Evolutionary conservation across 2,329 filamentous ascomycete species (phyloP), one percentile per base, ranked within the genome.

Genomic region (Microdochium bolleyi): DNA sequence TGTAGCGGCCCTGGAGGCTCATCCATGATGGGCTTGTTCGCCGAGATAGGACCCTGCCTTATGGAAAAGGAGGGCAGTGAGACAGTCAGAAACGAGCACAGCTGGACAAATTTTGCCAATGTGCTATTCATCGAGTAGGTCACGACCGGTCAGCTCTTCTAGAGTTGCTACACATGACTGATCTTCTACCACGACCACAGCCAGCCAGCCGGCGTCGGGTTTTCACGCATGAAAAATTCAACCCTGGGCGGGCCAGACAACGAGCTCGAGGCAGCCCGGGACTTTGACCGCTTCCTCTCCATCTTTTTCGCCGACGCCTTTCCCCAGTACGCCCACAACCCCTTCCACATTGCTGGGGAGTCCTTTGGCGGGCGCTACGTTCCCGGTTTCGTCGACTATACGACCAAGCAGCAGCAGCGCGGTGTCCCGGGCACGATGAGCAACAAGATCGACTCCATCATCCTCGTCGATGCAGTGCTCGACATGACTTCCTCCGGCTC

Each of bases 311-410:
- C 52, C 1, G 55, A 57, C 13, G 46, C 54, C 8, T 58, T 59
- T 44, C 58, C 58, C 2, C 32, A 58, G 34, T 56, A 54, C 21
- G 48, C 54, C 11, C 44, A 53, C 16, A 44, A 50, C n/a, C 48
- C 54, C 2, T 56, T 60, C 48, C 57, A 57, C 48, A 52, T 61
- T 3, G 48, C 55, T 3, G 59, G 59, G 19, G 59, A 61, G 50
- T 60, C 59, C 11, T 60, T 60, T 46, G 59, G 46, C 1, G 59
- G 59, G 4, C 53, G 57, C 22, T 61, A 61, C 52, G 52, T 61
- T 7, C 58, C 57, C n/a, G 50, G 25, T 3, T 58, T 58, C 38
- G 51, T 54, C n/a, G 46, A 56, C n/a, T 53, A 53, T 27, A 55
- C 56, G 24, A 41, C 34, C 16, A 49, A 51, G 41, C 52, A 51